phyloP scores from a whole-genome alignment of 176 grass and related monocot species.

The Triticum monococcum region DNA sequence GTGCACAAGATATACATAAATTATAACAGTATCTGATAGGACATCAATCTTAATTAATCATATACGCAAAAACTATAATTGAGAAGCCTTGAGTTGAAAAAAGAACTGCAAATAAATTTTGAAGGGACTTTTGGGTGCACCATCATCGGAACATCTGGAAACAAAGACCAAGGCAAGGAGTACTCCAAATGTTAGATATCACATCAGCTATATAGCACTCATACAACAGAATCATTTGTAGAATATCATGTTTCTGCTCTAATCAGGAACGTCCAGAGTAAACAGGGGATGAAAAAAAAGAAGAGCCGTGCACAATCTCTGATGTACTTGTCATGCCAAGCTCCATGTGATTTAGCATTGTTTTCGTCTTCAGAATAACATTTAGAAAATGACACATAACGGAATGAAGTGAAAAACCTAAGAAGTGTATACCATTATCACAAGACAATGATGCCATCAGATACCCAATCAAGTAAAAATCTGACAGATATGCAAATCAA shows the following conservation, averaged over 20 bases:
- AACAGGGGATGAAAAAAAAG: not conserved
- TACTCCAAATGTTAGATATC: not conserved
- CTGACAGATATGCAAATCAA: not conserved
- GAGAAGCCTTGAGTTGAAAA: not conserved
- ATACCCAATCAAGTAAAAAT: not conserved
- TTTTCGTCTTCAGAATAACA: not conserved
- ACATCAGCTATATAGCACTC: not conserved
- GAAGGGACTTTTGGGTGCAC: not conserved
- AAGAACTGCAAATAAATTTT: not conserved
- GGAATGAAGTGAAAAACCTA: not conserved
- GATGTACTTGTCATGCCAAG: not conserved
- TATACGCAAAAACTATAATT: constrained; percentile 1
- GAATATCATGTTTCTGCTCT: not conserved
- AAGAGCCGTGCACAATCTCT: not conserved
- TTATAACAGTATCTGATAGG: not conserved
- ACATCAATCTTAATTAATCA: constrained; percentile 18
- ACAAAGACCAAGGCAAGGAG: not conserved
- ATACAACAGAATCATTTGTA: not conserved
- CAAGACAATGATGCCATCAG: not conserved
- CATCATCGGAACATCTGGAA: not conserved
- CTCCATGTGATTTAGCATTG: not conserved
- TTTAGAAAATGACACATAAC: not conserved
- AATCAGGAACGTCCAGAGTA: not conserved
- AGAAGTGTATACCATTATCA: not conserved
- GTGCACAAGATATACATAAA: not conserved